Evolutionary conservation across 306 rosid species (phyloP).

Genomic region (Luffa acutangula): DNA sequence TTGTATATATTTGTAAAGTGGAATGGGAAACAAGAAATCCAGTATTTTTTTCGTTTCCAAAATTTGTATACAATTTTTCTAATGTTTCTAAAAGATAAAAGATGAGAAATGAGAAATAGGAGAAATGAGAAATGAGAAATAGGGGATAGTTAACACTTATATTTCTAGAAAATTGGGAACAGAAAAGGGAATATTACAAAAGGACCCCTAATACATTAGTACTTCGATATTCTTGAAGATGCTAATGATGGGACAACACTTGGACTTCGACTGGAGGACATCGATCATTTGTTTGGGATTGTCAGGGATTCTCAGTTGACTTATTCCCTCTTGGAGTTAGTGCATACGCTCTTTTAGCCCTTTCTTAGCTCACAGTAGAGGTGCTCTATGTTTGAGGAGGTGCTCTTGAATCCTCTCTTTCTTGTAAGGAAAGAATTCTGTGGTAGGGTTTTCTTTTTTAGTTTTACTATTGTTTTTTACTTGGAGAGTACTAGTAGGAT

Average conservation of each 20-base stretch:
- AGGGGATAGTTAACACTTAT: background rate
- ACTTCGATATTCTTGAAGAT: background rate
- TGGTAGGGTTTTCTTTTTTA: no score
- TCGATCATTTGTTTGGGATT: no score
- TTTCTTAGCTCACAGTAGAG: no score
- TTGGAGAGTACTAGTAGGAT: no score
- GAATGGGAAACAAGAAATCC: background rate
- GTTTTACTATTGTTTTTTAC: no score
- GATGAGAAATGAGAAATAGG: background rate
- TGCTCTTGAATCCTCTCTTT: no score
- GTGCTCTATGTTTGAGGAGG: no score
- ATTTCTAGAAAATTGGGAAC: background rate
- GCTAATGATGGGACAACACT: background rate
- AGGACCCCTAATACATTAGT: background rate
- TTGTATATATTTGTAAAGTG: background rate
- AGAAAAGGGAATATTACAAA: background rate
- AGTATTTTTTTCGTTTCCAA: background rate
- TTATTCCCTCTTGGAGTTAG: no score
- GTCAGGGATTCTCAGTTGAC: no score
- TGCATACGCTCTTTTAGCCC: no score
- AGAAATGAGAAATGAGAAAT: background rate
- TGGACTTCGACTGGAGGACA: no score
- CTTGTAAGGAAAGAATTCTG: no score
- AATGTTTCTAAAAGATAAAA: background rate
- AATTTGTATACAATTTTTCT: background rate